These are phyloP conservation scores for Exophiala viscosa DNA, from an alignment of 2,329 filamentous ascomycete genomes.

Conservation along the genomic window DNA sequence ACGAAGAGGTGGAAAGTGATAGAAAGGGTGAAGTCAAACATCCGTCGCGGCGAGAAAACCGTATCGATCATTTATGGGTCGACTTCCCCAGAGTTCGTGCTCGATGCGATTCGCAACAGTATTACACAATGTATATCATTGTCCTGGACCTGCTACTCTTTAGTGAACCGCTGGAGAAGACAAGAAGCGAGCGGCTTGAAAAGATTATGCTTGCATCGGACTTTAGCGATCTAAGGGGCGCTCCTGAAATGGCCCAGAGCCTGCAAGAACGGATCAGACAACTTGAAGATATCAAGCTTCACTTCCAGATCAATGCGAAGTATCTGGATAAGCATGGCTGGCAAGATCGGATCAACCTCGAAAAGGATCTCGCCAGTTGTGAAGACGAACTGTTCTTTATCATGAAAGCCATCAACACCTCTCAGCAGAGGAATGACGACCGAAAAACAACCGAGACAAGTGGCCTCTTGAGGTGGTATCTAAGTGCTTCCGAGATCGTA, in stretches of 20 bases:
- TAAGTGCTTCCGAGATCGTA: conserved; percentile 90
- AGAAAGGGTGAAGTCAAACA: conserved; percentile 42
- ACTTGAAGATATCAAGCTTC: conserved; percentile 90
- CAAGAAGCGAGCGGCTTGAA: conserved; percentile 88
- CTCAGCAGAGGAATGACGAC: conserved; percentile 80
- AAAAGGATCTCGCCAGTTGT: conserved; percentile 80
- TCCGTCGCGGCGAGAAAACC: conserved; percentile 58
- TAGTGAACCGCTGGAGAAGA: conserved; percentile 93
- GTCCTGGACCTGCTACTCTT: conserved; percentile 94
- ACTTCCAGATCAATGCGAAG: conserved; percentile 90
- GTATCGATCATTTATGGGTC: conserved; percentile 96
- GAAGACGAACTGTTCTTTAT: conserved; percentile 99
- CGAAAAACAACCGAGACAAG: conserved; percentile 64
- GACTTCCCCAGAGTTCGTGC: conserved; percentile 92
- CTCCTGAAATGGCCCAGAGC: conserved; percentile 85
- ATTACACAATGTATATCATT: conserved; percentile 97
- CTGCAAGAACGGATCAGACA: conserved; percentile 90
- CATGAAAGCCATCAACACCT: conserved; percentile 99
- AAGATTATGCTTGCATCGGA: conserved; percentile 99
- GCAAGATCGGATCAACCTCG: conserved; percentile 84
- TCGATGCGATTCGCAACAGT: conserved; percentile 95
- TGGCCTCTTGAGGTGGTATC: conserved; percentile 83
- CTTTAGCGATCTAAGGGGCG: conserved; percentile 92
- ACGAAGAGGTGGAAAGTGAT: conserved; percentile 71
- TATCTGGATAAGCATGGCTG: conserved; percentile 84